Percentiles rank a stretch among this genome's conserved stretches.
Evolutionary conservation across 352 stramenopile genomes (phyloP).

Genomic region (Pythium dissotocum): DNA sequence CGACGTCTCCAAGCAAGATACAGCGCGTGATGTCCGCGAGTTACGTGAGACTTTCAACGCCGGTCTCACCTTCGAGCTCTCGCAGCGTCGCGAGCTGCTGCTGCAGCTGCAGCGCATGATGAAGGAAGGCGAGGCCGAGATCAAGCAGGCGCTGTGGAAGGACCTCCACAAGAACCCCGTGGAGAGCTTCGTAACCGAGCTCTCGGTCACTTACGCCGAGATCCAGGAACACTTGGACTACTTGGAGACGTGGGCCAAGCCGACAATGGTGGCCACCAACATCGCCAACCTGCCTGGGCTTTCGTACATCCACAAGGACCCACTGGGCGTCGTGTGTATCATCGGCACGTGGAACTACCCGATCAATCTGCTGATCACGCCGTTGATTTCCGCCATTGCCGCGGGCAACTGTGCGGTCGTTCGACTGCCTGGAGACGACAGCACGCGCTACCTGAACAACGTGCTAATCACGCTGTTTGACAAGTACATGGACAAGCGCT

Average conservation of each 20-base stretch:
- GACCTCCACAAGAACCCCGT: constrained; percentile 70
- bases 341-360: constrained; percentile 95
- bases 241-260: constrained; percentile 60
- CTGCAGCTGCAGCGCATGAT: constrained; percentile 55
- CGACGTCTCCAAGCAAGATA: constrained; percentile 58
- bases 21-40: constrained; percentile 40
- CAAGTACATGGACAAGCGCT: constrained; percentile 76
- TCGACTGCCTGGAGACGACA: constrained; percentile 91
- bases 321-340: constrained; percentile 86
- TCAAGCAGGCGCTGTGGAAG: constrained; percentile 71
- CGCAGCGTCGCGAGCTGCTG: constrained; percentile 46
- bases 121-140: constrained; percentile 75
- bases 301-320: constrained; percentile 68
- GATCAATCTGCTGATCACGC: constrained; percentile 54
- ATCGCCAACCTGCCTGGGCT: constrained; percentile 56
- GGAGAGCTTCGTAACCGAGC: constrained; percentile 64
- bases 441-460: constrained; percentile 53
- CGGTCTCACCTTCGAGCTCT: constrained; percentile 46
- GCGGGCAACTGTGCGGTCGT: constrained; percentile 94
- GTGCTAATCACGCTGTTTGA: constrained; percentile 58
- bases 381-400: constrained; percentile 43
- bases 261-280: constrained; percentile 47
- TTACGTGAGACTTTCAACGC: constrained; percentile 52
- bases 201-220: constrained; percentile 51
- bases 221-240: constrained; percentile 79